Evolutionary conservation across 2,329 filamentous ascomycete species (phyloP), one percentile per base, ranked within the genome.

Genomic region (Fusarium praegraminearum): DNA sequence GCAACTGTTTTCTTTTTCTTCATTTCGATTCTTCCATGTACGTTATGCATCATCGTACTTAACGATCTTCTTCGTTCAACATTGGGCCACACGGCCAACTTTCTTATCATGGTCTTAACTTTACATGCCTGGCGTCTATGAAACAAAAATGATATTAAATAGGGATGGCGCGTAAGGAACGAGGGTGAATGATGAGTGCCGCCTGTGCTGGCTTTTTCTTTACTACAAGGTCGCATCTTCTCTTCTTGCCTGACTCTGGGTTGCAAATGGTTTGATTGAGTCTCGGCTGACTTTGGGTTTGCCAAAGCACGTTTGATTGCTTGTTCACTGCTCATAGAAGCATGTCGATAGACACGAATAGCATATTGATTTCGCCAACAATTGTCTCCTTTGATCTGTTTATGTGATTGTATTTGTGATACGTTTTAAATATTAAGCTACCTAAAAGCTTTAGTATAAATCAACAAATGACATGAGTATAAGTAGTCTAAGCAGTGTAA

Each of bases 11-110:
- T 36, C 52, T 60, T 67, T 69, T 57, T 67, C 60, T 69, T 65
- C 68, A 72, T 73, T 78, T 77, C 74, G 65, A 74, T 79, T 78
- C 75, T 52, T 78, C 70, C 63, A 69, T 80, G 77, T 79, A 80
- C 72, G 72, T 78, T 79, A 76, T 74, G 75, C 69, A 67, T 73
- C 61, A 70, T 61, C 76, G 72, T 76, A 78, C 71, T 72, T 75
- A 69, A 76, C 76, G 73, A 79, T 76, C 69, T 75, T 77, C 73
- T 73, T 74, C 70, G 56, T 60, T 67, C 58, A 65, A 72, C 62
- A 69, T 65, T 65, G 69, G 70, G 62, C 70, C 70, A 55, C 55
- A 64, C 63, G 72, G 70, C 60, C 71, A 64, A 33, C 33, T 69
- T 72, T 71, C 36, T 65, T 62, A 57, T 69, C 57, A 62, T 53